These are phyloP conservation scores for Suillus subaureus DNA, from an alignment of 768 basidiomycete species.

Conservation along the genomic window DNA sequence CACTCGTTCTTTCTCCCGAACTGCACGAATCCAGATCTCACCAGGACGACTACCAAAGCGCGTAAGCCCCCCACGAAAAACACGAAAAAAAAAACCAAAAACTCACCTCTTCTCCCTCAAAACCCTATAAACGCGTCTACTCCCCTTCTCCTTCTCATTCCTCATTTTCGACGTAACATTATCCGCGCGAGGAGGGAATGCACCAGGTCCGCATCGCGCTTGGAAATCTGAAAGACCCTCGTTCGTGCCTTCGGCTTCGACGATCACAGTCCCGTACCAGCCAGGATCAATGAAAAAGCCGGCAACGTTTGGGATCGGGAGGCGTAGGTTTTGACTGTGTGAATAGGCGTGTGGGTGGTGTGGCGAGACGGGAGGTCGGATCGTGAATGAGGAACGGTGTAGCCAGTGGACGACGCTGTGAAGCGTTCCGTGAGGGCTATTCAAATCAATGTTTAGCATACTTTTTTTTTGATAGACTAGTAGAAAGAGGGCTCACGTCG, in stretches of 20 bases:
- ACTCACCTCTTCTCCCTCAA: constrained; percentile 77
- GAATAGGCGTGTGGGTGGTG: constrained; percentile 28
- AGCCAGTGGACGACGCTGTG: constrained; percentile 89
- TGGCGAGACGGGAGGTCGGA: constrained; percentile 51
- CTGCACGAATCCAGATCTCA: constrained; percentile 71
- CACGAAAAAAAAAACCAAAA: constrained; percentile 4
- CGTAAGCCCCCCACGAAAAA: neutral
- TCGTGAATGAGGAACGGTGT: constrained; percentile 74
- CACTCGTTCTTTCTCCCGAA: constrained; percentile 66
- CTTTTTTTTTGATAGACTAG: neutral
- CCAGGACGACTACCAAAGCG: constrained; percentile 58
- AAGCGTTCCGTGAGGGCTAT: constrained; percentile 74
- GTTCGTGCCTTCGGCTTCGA: constrained; percentile 88
- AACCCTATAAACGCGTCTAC: constrained; percentile 66
- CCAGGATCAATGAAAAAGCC: constrained; percentile 68
- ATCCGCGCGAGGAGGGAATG: constrained; percentile 62
- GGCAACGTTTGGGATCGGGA: constrained; percentile 58
- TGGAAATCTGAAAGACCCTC: constrained; percentile 82
- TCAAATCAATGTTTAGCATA: constrained; percentile 14
- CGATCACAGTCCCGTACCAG: constrained; percentile 82
- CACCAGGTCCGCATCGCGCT: constrained; percentile 66
- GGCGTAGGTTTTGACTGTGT: constrained; percentile 27
- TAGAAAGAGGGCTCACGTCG: constrained; percentile 62
- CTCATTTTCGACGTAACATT: constrained; percentile 35
- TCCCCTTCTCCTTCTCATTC: constrained; percentile 43